Evolutionary conservation across 441 rosid genomes (phyloP).

Genomic region (Brassica balearica): DNA sequence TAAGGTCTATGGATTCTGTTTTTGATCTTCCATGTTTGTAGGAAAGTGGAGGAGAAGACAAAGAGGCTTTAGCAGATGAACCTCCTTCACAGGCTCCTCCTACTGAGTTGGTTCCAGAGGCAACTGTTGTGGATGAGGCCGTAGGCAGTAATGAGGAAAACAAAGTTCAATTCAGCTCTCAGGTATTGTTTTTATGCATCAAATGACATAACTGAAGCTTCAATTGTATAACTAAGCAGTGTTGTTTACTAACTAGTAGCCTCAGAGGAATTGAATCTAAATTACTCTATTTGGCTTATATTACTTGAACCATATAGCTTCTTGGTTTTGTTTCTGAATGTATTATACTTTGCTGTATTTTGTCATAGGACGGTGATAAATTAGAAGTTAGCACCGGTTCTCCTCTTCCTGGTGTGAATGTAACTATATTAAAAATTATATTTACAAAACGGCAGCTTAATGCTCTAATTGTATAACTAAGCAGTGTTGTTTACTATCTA

Average conservation of each 20-base stretch:
- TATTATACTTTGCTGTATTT: conserved; percentile 38
- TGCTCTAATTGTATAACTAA: conserved; percentile 1
- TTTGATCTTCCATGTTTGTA: conserved; percentile 42
- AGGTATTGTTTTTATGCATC: conserved; percentile 53
- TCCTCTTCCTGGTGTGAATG: conserved; percentile 98
- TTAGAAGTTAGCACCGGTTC: conserved; percentile 79
- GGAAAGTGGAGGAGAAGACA: conserved; percentile 54
- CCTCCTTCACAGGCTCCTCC: conserved; percentile 49
- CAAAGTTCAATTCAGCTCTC: conserved; percentile 51
- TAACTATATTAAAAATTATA: conserved; percentile 50
- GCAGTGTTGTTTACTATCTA: conserved; percentile 13
- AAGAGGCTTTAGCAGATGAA: conserved; percentile 49
- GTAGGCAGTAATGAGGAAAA: conserved; percentile 46
- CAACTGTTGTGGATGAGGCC: conserved; percentile 51
- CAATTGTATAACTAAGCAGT: background rate
- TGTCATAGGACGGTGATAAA: conserved; percentile 59
- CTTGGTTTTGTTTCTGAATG: conserved; percentile 28
- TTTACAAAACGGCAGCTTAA: background rate
- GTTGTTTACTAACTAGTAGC: conserved; percentile 14
- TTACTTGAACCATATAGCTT: background rate
- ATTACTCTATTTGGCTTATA: background rate
- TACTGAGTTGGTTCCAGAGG: conserved; percentile 52
- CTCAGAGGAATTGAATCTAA: conserved; percentile 3
- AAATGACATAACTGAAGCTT: background rate
- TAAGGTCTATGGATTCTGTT: background rate